Evolutionary conservation across 2,329 filamentous ascomycete genomes (phyloP).

Genomic region (Xylaria arbuscula): DNA sequence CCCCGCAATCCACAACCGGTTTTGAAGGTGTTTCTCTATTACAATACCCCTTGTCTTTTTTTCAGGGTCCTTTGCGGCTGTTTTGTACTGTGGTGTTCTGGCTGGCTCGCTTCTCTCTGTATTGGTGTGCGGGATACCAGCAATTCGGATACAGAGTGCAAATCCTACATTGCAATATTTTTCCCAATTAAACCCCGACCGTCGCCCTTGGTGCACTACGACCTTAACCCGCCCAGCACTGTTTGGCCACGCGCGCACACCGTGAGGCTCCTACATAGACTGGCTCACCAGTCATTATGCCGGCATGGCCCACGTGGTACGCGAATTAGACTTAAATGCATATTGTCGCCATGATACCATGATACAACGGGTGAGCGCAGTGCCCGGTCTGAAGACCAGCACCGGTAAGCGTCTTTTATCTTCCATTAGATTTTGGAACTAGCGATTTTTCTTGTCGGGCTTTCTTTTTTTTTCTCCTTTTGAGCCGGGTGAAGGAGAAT

Average conservation of each 20-base stretch:
- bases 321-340: conserved; percentile 50
- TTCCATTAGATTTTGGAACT: not conserved
- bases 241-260: conserved; percentile 17
- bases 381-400: conserved; percentile 69
- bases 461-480: not conserved
- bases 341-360: conserved; percentile 56
- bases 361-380: conserved; percentile 64
- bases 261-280: conserved; percentile 15
- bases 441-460: not conserved
- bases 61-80: conserved; percentile 32
- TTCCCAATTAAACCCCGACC: conserved; percentile 34
- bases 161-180: conserved; percentile 34
- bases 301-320: conserved; percentile 52
- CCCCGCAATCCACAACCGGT: conserved; percentile 21
- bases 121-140: conserved; percentile 38
- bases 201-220: conserved; percentile 30
- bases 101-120: conserved; percentile 13
- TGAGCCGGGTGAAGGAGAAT: not conserved
- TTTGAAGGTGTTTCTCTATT: conserved; percentile 18
- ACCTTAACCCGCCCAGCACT: conserved; percentile 28
- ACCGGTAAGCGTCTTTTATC: conserved; percentile 61
- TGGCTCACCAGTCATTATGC: conserved; percentile 49
- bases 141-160: conserved; percentile 43
- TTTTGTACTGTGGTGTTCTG: conserved; percentile 25
- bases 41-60: conserved; percentile 19